A percentile compares a stretch with the other conserved stretches of the same genome.
Evolutionary conservation across 768 basidiomycete species (phyloP).

Genomic region (Sporobolomyces phaffii): DNA sequence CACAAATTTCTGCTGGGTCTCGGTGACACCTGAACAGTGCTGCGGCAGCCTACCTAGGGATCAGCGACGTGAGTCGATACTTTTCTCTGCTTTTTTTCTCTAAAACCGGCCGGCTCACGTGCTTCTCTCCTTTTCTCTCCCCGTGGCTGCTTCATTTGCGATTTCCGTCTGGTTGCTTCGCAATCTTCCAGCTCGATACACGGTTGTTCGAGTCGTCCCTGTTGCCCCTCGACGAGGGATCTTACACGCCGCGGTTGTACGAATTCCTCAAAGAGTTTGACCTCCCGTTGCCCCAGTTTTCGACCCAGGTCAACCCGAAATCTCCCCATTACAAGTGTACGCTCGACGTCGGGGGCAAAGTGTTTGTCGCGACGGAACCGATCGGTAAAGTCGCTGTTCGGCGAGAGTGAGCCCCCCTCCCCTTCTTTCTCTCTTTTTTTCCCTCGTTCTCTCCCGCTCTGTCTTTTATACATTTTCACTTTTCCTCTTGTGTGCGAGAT

Average conservation of each 20-base stretch:
- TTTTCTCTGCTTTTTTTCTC: too few relatives aligned
- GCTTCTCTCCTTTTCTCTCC: neutral
- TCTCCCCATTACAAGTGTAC: neutral
- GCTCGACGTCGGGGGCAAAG: neutral
- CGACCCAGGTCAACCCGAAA: neutral
- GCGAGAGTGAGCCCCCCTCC: neutral
- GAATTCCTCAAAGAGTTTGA: neutral
- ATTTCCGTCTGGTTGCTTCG: too few relatives aligned
- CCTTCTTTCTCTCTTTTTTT: too few relatives aligned
- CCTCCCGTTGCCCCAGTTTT: neutral
- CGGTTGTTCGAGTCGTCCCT: neutral
- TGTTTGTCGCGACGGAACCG: neutral
- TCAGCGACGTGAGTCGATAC: neutral
- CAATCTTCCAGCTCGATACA: neutral
- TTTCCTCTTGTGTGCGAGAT: too few relatives aligned
- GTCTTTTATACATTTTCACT: too few relatives aligned
- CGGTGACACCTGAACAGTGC: slow-evolving; percentile 1
- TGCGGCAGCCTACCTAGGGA: neutral
- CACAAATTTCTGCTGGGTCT: too few relatives aligned
- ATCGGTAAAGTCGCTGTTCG: neutral
- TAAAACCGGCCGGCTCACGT: too few relatives aligned
- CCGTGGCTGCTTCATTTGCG: too few relatives aligned
- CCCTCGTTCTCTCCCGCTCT: too few relatives aligned
- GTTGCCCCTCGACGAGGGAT: neutral
- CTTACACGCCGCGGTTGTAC: neutral